A percentile compares a stretch with the other conserved stretches of the same genome.
Evolutionary conservation across 805 yeast genomes (phyloP).

Genomic region (Naumovozyma dairenensis): DNA sequence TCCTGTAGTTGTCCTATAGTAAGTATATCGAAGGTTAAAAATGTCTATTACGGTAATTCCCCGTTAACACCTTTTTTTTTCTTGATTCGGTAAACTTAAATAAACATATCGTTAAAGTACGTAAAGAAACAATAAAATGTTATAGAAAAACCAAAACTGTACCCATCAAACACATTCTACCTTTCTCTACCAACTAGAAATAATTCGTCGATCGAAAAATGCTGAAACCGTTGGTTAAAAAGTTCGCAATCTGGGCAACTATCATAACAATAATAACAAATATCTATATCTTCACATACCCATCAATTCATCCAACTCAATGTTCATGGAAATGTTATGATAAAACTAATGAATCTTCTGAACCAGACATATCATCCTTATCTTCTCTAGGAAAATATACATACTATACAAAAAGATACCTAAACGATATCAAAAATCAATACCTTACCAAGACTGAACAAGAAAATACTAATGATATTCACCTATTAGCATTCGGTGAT

Average conservation of each 20-base stretch:
- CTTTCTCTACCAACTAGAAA: no score
- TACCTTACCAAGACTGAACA: slow-evolving; percentile 3
- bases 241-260: slow-evolving; percentile 11
- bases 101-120: neutral
- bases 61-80: no score
- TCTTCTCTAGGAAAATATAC: slow-evolving; percentile 11
- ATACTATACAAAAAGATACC: slow-evolving; percentile 23
- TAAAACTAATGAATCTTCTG: slow-evolving; percentile 4
- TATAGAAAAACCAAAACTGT: no score
- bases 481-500: slow-evolving; percentile 81
- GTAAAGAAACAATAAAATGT: slow-evolving; percentile 3
- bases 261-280: slow-evolving; percentile 40
- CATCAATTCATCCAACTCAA: slow-evolving; percentile 42
- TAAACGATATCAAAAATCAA: slow-evolving; percentile 23
- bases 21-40: no score
- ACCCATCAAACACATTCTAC: no score
- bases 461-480: slow-evolving; percentile 35
- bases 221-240: slow-evolving; percentile 2
- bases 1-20: no score
- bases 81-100: no score
- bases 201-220: no score
- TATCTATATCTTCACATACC: slow-evolving; percentile 64
- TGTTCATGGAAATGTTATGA: slow-evolving; percentile 50
- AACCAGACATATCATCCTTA: neutral
- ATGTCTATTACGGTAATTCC: no score